phyloP scores from a whole-genome alignment of 768 basidiomycete species.

The Mycena metata region DNA sequence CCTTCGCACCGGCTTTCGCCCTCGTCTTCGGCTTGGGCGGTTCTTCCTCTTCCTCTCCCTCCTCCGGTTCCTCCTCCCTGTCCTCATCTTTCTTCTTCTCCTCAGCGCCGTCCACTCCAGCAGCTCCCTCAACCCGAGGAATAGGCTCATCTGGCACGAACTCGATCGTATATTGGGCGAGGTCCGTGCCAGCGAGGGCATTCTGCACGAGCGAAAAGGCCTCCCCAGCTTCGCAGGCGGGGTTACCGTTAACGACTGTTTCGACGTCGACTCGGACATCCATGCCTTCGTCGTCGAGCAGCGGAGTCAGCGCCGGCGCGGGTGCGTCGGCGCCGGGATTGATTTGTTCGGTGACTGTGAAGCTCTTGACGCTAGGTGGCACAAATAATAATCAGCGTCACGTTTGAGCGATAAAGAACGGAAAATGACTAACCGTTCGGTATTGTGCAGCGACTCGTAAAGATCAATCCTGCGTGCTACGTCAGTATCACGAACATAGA shows the following conservation, averaged over 20 bases:
- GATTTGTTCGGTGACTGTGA: slow-evolving; percentile 7
- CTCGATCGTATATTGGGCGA: slow-evolving; percentile 9
- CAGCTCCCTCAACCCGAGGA: too few species aligned
- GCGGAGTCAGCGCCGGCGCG: neutral
- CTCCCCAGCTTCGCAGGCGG: neutral
- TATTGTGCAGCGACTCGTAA: neutral
- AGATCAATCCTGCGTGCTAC: neutral
- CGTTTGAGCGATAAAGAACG: neutral
- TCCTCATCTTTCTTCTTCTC: neutral
- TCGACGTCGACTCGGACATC: neutral
- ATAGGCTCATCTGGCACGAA: slow-evolving; percentile 19
- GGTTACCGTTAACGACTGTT: neutral
- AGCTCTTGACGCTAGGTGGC: neutral
- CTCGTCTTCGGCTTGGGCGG: neutral
- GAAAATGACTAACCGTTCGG: slow-evolving; percentile 1
- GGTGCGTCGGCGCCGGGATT: slow-evolving; percentile 24
- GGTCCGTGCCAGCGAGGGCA: slow-evolving; percentile 1
- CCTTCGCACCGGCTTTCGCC: neutral
- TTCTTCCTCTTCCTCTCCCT: neutral
- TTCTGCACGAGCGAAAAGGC: slow-evolving; percentile 2
- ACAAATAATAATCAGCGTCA: neutral
- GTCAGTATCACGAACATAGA: neutral
- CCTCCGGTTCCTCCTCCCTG: neutral
- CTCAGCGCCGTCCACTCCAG: neutral
- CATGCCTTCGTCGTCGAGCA: neutral